phyloP scores from a whole-genome alignment of 805 yeast genomes.

The Starmerella apis region DNA sequence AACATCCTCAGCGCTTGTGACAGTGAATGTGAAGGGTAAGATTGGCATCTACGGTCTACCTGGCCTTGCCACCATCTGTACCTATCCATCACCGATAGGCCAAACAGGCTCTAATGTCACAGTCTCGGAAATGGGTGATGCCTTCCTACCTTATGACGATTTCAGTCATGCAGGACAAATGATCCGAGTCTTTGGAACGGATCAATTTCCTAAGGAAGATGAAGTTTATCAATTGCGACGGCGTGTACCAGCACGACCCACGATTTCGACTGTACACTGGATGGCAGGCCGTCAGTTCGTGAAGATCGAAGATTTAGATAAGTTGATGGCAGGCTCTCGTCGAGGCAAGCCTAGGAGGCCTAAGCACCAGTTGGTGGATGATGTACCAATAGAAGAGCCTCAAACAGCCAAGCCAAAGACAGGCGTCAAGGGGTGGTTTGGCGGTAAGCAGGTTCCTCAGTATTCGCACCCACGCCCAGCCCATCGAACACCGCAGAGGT shows the following conservation, averaged over 20 bases:
- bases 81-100: conserved; percentile 17
- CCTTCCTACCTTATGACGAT: conserved; percentile 41
- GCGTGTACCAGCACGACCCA: conserved; percentile 67
- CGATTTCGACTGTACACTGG: conserved; percentile 71
- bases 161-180: conserved; percentile 43
- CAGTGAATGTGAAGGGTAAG: conserved; percentile 21
- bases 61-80: conserved; percentile 19
- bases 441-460: conserved; percentile 8
- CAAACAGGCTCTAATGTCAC: conserved; percentile 10
- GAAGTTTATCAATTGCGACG: conserved; percentile 54
- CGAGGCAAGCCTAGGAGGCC: conserved; percentile 44
- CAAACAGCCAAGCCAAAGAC: conserved; percentile 4
- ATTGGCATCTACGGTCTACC: conserved; percentile 25
- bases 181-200: conserved; percentile 41
- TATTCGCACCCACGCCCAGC: conserved; percentile 13
- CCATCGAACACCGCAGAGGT: conserved; percentile 17
- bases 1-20: conserved; percentile 36
- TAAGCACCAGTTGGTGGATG: conserved; percentile 20
- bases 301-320: conserved; percentile 52
- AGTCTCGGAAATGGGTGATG: conserved; percentile 34
- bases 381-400: conserved; percentile 9
- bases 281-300: conserved; percentile 64
- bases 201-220: conserved; percentile 33
- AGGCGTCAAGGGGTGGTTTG: conserved; percentile 12
- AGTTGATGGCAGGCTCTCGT: conserved; percentile 61